phyloP scores from a whole-genome alignment of 345 rosid genomes.

The Excoecaria agallocha region DNA sequence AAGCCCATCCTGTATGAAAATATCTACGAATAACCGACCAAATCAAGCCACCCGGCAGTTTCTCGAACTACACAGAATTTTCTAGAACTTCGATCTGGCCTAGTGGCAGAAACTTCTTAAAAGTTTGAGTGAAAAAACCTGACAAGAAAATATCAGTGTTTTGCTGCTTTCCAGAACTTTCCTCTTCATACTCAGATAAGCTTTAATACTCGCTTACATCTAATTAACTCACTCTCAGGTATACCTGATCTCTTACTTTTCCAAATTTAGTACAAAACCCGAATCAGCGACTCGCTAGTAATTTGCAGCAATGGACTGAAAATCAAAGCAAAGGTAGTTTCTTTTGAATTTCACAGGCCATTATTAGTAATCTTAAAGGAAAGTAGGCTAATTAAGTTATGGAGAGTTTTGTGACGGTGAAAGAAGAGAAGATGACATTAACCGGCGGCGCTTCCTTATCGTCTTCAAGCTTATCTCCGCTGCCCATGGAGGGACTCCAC shows the following conservation, averaged over 20 bases:
- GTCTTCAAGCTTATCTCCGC: slow-evolving; percentile 45
- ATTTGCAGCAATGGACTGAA: neutral
- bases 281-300: neutral
- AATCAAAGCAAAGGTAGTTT: neutral
- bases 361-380: neutral
- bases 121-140: neutral
- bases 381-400: neutral
- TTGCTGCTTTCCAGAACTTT: slow-evolving; percentile 9
- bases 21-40: neutral
- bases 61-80: slow-evolving; percentile 4
- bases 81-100: slow-evolving; percentile 12
- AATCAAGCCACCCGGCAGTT: neutral
- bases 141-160: neutral
- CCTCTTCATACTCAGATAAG: neutral
- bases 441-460: slow-evolving; percentile 34
- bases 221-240: no score
- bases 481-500: slow-evolving; percentile 65
- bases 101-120: slow-evolving; percentile 21
- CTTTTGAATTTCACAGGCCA: neutral
- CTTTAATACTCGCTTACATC: neutral
- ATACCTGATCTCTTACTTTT: no score
- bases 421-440: slow-evolving; percentile 45
- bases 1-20: no score
- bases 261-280: no score
- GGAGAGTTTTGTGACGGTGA: slow-evolving; percentile 20